These are phyloP conservation scores for Aspergillus tamarii DNA, from an alignment of 2,329 filamentous ascomycete species.

Conservation along the genomic window DNA sequence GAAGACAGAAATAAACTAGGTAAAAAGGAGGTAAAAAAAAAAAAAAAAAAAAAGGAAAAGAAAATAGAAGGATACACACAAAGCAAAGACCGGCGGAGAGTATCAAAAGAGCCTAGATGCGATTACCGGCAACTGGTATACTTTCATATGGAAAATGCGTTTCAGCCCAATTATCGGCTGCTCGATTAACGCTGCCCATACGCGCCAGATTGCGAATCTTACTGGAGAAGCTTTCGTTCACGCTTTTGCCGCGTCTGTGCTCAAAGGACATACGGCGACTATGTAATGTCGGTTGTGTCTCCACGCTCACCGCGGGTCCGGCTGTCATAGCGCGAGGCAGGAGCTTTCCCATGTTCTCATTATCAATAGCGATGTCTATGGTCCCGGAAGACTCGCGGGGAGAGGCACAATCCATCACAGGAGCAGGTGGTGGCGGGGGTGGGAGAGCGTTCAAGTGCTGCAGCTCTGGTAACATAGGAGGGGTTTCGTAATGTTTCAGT, in stretches of 20 bases:
- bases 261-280: conserved; percentile 48
- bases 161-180: conserved; percentile 34
- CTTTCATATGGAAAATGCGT: conserved; percentile 32
- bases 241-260: conserved; percentile 58
- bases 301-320: conserved; percentile 33
- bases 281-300: conserved; percentile 30
- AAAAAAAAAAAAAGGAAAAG: not conserved
- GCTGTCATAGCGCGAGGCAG: conserved; percentile 43
- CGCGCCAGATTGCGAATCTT: conserved; percentile 59
- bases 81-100: not conserved
- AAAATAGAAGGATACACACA: not conserved
- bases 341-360: conserved; percentile 38
- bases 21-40: not conserved
- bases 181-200: conserved; percentile 57
- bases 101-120: conserved; percentile 13
- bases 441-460: conserved; percentile 64
- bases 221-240: conserved; percentile 60
- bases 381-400: conserved; percentile 42
- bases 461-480: conserved; percentile 62
- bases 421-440: conserved; percentile 50
- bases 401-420: conserved; percentile 26
- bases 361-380: conserved; percentile 47
- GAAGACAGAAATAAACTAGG: conserved; percentile 3
- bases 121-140: conserved; percentile 23
- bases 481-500: conserved; percentile 29